These are phyloP conservation scores for Boletales sp. DNA, from an alignment of 768 basidiomycete genomes.

Conservation along the genomic window DNA sequence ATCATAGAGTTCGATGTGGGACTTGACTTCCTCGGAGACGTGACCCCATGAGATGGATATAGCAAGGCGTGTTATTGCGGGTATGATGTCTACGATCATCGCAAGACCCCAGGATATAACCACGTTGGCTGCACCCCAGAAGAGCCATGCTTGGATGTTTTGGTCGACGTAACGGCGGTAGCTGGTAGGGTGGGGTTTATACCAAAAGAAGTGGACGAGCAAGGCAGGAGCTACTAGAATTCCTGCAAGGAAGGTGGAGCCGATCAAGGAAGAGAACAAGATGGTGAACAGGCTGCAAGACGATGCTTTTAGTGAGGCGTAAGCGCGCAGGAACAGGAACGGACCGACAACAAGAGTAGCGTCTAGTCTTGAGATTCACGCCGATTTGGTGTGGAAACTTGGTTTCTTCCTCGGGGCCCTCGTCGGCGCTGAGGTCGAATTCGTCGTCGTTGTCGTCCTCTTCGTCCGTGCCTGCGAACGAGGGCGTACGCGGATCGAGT, in stretches of 20 bases:
- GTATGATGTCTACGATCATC: conserved; percentile 65
- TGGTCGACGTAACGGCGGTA: conserved; percentile 58
- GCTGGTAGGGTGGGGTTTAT: conserved; percentile 52
- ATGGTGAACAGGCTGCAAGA: conserved; percentile 50
- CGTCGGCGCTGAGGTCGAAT: conserved; percentile 78
- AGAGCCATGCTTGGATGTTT: conserved; percentile 74
- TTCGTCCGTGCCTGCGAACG: conserved; percentile 53
- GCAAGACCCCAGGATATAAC: conserved; percentile 79
- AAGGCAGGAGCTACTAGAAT: conserved; percentile 60
- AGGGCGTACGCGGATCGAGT: conserved; percentile 39
- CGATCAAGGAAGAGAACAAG: conserved; percentile 70
- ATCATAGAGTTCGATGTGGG: conserved; percentile 63
- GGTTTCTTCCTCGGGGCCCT: conserved; percentile 67
- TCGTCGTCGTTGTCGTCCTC: conserved; percentile 53
- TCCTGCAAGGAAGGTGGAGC: conserved; percentile 62
- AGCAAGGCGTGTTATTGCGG: conserved; percentile 47
- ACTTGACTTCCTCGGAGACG: conserved; percentile 65
- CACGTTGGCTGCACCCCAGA: conserved; percentile 78
- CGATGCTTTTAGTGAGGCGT: background rate
- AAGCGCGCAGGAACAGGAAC: conserved; percentile 15
- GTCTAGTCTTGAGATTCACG: conserved; percentile 35
- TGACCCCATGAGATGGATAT: conserved; percentile 71
- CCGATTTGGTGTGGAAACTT: conserved; percentile 65
- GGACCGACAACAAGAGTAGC: conserved; percentile 56
- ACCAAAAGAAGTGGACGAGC: conserved; percentile 69